Percentiles rank a stretch among this genome's conserved stretches.
Evolutionary conservation across 768 basidiomycete species (phyloP).

Genomic region (Nidularia pulvinata): DNA sequence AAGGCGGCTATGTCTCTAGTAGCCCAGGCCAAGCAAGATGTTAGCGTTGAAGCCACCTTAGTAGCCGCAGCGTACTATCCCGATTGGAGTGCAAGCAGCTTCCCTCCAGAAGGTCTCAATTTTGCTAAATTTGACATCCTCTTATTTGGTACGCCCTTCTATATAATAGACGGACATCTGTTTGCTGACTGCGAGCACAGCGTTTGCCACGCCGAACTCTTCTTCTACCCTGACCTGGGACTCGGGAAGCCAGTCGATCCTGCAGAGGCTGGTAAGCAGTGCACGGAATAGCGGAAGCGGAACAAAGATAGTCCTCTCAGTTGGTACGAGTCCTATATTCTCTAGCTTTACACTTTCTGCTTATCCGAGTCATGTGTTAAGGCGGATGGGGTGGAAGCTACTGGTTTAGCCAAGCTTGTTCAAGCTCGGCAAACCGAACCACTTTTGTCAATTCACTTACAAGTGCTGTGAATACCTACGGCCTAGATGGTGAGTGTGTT

Average conservation of each 20-base stretch:
- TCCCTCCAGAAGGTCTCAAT: slow-evolving; percentile 59
- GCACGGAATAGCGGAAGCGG: slow-evolving; percentile 57
- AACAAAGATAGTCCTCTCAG: slow-evolving; percentile 65
- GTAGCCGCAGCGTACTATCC: slow-evolving; percentile 49
- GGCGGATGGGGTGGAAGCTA: slow-evolving; percentile 74
- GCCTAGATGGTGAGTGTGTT: slow-evolving; percentile 63
- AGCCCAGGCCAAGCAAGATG: slow-evolving; percentile 12
- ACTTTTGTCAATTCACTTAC: slow-evolving; percentile 59
- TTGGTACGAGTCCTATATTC: slow-evolving; percentile 45
- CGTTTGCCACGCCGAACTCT: slow-evolving; percentile 71
- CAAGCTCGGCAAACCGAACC: slow-evolving; percentile 44
- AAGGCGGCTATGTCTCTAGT: slow-evolving; percentile 24
- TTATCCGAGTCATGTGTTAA: slow-evolving; percentile 17
- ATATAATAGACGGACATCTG: neutral
- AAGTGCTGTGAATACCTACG: slow-evolving; percentile 53
- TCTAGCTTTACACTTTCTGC: neutral
- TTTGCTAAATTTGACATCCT: slow-evolving; percentile 68
- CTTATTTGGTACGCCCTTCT: slow-evolving; percentile 48
- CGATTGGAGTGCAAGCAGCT: slow-evolving; percentile 44
- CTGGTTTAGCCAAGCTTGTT: slow-evolving; percentile 63
- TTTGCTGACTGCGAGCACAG: slow-evolving; percentile 13
- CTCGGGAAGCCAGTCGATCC: slow-evolving; percentile 44
- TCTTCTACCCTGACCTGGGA: slow-evolving; percentile 51
- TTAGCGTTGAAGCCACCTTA: slow-evolving; percentile 17
- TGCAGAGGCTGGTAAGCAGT: slow-evolving; percentile 54